These are phyloP conservation scores for Cladosporium velox DNA, from an alignment of 2,329 filamentous ascomycete genomes.

Conservation along the genomic window DNA sequence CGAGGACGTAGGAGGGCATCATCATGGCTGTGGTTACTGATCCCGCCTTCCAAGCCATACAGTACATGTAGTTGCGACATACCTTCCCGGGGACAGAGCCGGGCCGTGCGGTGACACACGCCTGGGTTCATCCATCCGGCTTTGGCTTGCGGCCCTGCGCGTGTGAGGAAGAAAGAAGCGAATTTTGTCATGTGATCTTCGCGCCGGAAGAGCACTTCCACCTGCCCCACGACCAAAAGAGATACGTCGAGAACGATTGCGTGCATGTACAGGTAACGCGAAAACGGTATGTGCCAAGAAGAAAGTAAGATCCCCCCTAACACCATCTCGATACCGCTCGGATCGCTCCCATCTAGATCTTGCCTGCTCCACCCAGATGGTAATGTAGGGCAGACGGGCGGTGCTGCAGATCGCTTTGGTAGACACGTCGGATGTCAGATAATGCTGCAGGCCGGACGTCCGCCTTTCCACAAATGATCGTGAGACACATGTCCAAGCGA, in stretches of 20 bases:
- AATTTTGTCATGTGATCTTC: background rate
- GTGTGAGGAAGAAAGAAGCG: background rate
- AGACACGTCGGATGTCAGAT: background rate
- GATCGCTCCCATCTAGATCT: slow-evolving; percentile 2
- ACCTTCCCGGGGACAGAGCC: background rate
- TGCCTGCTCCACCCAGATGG: background rate
- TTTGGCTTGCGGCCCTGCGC: slow-evolving; percentile 6
- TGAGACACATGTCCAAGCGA: background rate
- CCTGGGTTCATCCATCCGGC: background rate
- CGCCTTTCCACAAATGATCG: background rate
- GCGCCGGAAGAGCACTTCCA: background rate
- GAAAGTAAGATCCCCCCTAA: background rate
- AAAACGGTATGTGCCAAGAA: slow-evolving; percentile 2
- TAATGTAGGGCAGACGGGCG: background rate
- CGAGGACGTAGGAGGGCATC: background rate
- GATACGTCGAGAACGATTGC: background rate
- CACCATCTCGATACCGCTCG: background rate
- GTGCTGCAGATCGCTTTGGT: background rate
- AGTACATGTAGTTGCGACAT: background rate
- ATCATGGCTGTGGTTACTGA: background rate
- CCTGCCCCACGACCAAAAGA: background rate
- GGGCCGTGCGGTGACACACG: slow-evolving; percentile 4
- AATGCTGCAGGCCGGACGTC: background rate
- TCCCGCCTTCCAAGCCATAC: background rate
- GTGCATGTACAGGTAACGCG: background rate